Base-by-base conservation (phyloP, 495 filamentous ascomycete species). In the Cladorrhinum samala region DNA sequence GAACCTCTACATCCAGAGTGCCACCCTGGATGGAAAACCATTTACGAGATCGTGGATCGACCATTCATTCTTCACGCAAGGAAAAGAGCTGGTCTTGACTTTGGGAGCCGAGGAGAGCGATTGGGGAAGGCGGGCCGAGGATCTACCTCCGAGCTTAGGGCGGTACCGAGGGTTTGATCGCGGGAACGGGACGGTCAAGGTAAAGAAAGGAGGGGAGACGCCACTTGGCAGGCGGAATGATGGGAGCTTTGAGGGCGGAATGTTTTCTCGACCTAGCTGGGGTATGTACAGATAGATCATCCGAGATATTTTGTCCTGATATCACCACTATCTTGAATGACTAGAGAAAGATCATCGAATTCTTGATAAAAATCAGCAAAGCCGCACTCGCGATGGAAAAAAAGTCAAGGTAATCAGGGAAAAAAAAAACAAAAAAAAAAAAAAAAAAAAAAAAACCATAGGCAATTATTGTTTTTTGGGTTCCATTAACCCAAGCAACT, bases 21-120 rank as follows among this genome's bases (percentile, higher is more conserved):
- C 83, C 0, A 87, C 74, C n/a, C 70, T 91, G 13, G 69, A 89
- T 61, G 85, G 86, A 2, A 54, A 72, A 55, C 65, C 72, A 3
- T 91, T 87, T 39, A 82, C 71, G 0, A 83, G 75, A 71, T 89
- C 76, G 55, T 91, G 86, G 85, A 75, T 91, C 30, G 78, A 78
- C 14, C 85, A 91, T 58, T 82, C 81, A 43, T 89, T 91, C 60
- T 89, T 89, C 60, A 79, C 81, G 0, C 72, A 86, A 36, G 87
- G 86, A 8, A 79, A 79, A 66, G 81, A 83, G 62, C 73, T 89
- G 23, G 83, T 88, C 36, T 68, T 91, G 55, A 79, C 72, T 21
- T 64, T 91, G 4, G 87, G 86, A 0, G 63, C 60, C 9, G 77
- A 72, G 33, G 87, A 89, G 66, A 88, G 85, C 60, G 79, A 58